These are phyloP conservation scores for Hydnum rufescens DNA, from an alignment of 768 basidiomycete species.

Conservation along the genomic window DNA sequence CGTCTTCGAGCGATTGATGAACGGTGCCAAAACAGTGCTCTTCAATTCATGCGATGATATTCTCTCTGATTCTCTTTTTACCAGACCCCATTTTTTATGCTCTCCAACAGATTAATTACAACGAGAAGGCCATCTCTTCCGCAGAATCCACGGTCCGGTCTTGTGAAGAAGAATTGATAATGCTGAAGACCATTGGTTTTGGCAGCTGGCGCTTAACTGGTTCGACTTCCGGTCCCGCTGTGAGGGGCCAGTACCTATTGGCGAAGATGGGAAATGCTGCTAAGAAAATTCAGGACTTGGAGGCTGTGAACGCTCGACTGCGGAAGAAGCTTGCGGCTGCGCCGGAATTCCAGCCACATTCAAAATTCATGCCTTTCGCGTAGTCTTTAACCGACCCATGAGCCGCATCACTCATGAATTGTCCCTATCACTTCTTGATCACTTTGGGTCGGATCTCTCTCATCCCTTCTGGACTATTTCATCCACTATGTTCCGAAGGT, in stretches of 20 bases:
- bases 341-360: too few species aligned
- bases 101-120: slow-evolving; percentile 61
- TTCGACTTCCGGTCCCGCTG: slow-evolving; percentile 28
- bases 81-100: slow-evolving; percentile 62
- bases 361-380: too few species aligned
- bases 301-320: slow-evolving; percentile 47
- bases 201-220: slow-evolving; percentile 23
- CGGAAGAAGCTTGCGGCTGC: slow-evolving; percentile 31
- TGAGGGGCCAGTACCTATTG: slow-evolving; percentile 46
- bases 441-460: too few species aligned
- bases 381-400: too few species aligned
- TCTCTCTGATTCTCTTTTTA: not conserved
- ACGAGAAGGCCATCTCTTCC: slow-evolving; percentile 38
- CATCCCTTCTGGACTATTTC: too few species aligned
- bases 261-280: slow-evolving; percentile 56
- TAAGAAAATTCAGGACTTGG: slow-evolving; percentile 46
- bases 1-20: slow-evolving; percentile 64
- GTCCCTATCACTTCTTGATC: too few species aligned
- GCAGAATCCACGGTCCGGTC: slow-evolving; percentile 44
- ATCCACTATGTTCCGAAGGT: too few species aligned
- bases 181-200: slow-evolving; percentile 43
- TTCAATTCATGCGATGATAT: slow-evolving; percentile 2
- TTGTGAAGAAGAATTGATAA: slow-evolving; percentile 58
- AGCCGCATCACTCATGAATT: too few species aligned
- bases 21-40: slow-evolving; percentile 30